phyloP scores from a whole-genome alignment of 352 stramenopile species.

The Nothophytophthora sp. region DNA sequence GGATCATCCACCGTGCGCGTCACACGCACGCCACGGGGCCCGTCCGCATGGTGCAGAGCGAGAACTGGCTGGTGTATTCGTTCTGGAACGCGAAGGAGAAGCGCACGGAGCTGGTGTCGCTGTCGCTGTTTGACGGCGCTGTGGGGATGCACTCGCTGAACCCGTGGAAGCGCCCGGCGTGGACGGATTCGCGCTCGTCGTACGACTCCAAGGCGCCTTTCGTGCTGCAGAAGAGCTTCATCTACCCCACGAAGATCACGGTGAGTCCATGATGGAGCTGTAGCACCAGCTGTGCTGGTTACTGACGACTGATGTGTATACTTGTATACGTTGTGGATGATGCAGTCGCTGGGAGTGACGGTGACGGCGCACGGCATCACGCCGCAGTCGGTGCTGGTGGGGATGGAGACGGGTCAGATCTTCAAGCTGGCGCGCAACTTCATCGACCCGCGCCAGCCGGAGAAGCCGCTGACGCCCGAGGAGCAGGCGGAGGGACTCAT shows the following conservation, averaged over 20 bases:
- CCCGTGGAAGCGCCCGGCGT: conserved; percentile 92
- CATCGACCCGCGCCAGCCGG: conserved; percentile 94
- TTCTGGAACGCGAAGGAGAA: conserved; percentile 95
- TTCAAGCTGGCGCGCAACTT: conserved; percentile 92
- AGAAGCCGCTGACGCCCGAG: conserved; percentile 87
- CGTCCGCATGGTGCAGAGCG: conserved; percentile 83
- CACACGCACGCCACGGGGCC: conserved; percentile 77
- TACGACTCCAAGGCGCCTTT: conserved; percentile 89
- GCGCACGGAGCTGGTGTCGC: conserved; percentile 77
- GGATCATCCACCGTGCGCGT: conserved; percentile 91
- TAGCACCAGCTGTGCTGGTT: not conserved
- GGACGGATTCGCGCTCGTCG: conserved; percentile 90
- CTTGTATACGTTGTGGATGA: not conserved
- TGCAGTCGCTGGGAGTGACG: conserved; percentile 89
- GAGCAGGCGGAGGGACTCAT: conserved; percentile 83
- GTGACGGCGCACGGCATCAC: conserved; percentile 95
- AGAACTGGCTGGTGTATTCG: conserved; percentile 98
- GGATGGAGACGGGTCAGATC: conserved; percentile 92
- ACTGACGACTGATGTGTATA: not conserved
- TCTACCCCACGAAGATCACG: conserved; percentile 88
- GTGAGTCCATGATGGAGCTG: conserved; percentile 23
- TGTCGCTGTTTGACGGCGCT: conserved; percentile 96
- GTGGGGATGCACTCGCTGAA: conserved; percentile 96
- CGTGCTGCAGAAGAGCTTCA: conserved; percentile 96
- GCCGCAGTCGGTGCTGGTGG: conserved; percentile 92